Conservation (phyloP, 225 moss, liverwort and hornwort genomes). For the Climacium dendroides region DNA sequence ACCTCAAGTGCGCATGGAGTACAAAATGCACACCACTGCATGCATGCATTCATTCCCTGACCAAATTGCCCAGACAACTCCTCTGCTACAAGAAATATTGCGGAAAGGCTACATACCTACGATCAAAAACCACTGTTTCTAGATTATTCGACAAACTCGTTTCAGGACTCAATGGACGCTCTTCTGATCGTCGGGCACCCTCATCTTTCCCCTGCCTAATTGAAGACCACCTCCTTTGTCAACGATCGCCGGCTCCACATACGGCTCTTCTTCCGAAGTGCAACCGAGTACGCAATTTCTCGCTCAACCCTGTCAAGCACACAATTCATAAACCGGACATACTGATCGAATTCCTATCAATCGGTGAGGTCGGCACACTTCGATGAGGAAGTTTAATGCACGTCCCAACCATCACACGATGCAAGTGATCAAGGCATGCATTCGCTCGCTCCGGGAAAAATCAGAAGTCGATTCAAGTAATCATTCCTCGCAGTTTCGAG, state of each 20-base stretch:
- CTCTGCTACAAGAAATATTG: background rate
- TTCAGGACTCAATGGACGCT: background rate
- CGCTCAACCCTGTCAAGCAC: background rate
- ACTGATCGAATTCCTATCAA: background rate
- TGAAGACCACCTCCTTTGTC: background rate
- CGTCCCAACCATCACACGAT: background rate
- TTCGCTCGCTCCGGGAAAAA: background rate
- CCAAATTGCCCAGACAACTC: background rate
- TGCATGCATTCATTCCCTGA: background rate
- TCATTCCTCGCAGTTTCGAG: background rate
- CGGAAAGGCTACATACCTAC: background rate
- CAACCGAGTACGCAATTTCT: background rate
- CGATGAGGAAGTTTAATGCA: background rate
- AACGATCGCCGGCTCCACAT: background rate
- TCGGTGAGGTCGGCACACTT: background rate
- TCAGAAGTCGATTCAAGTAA: background rate
- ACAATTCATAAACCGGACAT: background rate
- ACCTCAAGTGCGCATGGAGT: background rate
- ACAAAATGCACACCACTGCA: background rate
- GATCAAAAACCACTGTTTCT: background rate
- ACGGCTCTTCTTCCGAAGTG: background rate
- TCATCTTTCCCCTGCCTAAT: constrained; percentile 6
- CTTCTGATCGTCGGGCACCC: background rate
- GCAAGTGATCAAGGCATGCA: background rate
- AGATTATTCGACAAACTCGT: background rate